Percentiles rank a stretch among this genome's conserved stretches.
phyloP scores from a whole-genome alignment of 495 filamentous ascomycete genomes.

The Aspergillus biplanus region DNA sequence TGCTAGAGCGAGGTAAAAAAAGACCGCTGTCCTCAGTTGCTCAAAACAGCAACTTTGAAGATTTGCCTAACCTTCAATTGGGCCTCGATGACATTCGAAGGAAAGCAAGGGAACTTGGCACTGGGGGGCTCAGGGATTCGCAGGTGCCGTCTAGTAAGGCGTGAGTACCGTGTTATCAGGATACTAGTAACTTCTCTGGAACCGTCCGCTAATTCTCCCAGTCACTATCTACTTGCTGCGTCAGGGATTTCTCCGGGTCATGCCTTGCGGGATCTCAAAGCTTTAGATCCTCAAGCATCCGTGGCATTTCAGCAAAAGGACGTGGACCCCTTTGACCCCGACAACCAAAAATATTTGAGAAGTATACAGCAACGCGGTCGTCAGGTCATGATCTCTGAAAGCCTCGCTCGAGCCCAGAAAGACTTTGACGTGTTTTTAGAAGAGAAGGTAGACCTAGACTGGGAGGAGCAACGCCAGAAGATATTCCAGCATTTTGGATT shows the following conservation, averaged over 20 bases:
- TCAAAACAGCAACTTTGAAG: constrained; percentile 48
- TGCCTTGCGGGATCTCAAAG: constrained; percentile 76
- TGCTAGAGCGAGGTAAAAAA: constrained; percentile 74
- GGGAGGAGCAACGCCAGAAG: constrained; percentile 87
- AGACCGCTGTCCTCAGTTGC: constrained; percentile 43
- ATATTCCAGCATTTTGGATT: constrained; percentile 98
- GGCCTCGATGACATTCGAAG: constrained; percentile 86
- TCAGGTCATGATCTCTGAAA: constrained; percentile 86
- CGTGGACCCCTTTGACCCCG: constrained; percentile 62
- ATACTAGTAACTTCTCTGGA: not conserved
- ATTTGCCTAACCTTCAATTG: constrained; percentile 68
- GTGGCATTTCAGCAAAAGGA: constrained; percentile 47
- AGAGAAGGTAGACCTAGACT: constrained; percentile 91
- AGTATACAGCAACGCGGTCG: constrained; percentile 89
- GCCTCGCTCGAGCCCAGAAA: constrained; percentile 78
- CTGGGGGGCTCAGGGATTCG: constrained; percentile 46
- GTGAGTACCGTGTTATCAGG: constrained; percentile 36
- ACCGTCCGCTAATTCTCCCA: constrained; percentile 20
- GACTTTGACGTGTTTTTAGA: constrained; percentile 94
- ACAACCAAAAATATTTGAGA: constrained; percentile 80
- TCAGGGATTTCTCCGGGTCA: constrained; percentile 83
- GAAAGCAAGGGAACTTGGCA: constrained; percentile 76
- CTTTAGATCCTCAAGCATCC: constrained; percentile 52
- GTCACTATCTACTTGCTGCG: constrained; percentile 83
- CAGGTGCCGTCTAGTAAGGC: constrained; percentile 65